Percentiles rank a stretch among this genome's conserved stretches.
Evolutionary conservation across 805 yeast genomes (phyloP).

Genomic region (Teunomyces cretensis): DNA sequence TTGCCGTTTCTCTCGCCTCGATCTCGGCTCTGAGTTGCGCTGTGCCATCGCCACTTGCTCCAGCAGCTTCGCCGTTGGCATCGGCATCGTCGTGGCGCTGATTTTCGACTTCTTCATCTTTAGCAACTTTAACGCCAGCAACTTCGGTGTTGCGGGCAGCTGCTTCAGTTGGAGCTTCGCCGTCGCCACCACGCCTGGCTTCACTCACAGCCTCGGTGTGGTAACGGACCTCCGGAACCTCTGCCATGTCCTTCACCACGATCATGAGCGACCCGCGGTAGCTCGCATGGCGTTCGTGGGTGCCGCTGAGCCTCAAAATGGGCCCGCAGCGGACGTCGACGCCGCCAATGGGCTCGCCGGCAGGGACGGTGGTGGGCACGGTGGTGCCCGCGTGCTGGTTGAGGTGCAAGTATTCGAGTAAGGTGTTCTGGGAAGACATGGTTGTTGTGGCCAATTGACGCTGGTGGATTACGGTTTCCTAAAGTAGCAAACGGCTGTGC

Average conservation of each 20-base stretch:
- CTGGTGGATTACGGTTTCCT: no score
- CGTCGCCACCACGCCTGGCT: neutral
- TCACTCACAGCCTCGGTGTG: constrained; percentile 1
- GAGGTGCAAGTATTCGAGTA: constrained; percentile 10
- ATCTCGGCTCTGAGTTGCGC: no score
- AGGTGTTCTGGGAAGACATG: neutral
- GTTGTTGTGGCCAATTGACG: no score
- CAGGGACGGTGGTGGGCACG: constrained; percentile 33
- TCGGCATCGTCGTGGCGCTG: no score
- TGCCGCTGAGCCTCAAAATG: constrained; percentile 62
- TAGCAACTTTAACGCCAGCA: no score
- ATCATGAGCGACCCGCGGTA: constrained; percentile 72
- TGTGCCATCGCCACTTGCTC: no score
- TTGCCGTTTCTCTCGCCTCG: no score
- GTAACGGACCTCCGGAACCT: constrained; percentile 17
- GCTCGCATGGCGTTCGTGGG: constrained; percentile 49
- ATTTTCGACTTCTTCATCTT: no score
- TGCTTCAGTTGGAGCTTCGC: neutral
- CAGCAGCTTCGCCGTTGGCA: no score
- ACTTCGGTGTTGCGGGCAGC: no score
- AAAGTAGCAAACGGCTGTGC: no score
- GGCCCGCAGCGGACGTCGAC: constrained; percentile 75
- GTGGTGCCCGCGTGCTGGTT: constrained; percentile 19
- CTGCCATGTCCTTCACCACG: constrained; percentile 48
- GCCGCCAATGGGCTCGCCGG: constrained; percentile 24